A percentile compares a stretch with the other conserved stretches of the same genome.
Evolutionary conservation across 768 basidiomycete genomes (phyloP).

Genomic region (Tylopilus felleus): DNA sequence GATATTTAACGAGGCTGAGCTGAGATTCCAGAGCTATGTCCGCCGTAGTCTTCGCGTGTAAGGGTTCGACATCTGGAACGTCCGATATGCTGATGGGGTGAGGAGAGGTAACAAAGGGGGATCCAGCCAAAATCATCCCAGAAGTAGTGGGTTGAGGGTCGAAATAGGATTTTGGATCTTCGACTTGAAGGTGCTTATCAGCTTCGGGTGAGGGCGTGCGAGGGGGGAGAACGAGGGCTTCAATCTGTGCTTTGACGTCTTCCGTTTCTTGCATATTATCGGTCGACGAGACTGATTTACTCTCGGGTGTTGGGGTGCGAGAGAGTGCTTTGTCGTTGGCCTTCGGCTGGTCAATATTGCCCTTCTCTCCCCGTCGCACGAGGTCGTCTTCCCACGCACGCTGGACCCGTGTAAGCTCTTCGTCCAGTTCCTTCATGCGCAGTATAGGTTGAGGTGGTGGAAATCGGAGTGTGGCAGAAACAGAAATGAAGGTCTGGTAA

Average conservation of each 20-base stretch:
- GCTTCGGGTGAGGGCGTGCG: constrained; percentile 39
- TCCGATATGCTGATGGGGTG: constrained; percentile 27
- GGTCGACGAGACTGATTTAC: constrained; percentile 11
- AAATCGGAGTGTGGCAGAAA: constrained; percentile 89
- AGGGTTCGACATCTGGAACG: constrained; percentile 37
- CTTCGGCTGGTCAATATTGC: constrained; percentile 19
- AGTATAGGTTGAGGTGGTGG: constrained; percentile 87
- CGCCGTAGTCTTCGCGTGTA: constrained; percentile 51
- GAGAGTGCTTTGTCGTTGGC: constrained; percentile 14
- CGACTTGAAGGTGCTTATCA: constrained; percentile 24
- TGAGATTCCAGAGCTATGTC: constrained; percentile 77
- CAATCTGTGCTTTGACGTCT: constrained; percentile 69
- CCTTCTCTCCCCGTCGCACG: constrained; percentile 68
- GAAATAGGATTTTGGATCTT: constrained; percentile 43
- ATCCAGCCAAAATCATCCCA: constrained; percentile 29
- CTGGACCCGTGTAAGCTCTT: constrained; percentile 65
- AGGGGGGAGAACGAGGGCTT: constrained; percentile 41
- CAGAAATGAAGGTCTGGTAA: constrained; percentile 82
- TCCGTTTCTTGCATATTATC: constrained; percentile 32
- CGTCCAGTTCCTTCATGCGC: constrained; percentile 86
- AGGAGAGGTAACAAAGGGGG: constrained; percentile 31
- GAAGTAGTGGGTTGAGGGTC: constrained; percentile 33
- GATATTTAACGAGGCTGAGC: constrained; percentile 66
- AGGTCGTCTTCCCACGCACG: constrained; percentile 87
- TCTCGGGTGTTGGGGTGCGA: constrained; percentile 29